Conservation (phyloP, 805 yeast genomes). For the Metschnikowia amazonensis region DNA sequence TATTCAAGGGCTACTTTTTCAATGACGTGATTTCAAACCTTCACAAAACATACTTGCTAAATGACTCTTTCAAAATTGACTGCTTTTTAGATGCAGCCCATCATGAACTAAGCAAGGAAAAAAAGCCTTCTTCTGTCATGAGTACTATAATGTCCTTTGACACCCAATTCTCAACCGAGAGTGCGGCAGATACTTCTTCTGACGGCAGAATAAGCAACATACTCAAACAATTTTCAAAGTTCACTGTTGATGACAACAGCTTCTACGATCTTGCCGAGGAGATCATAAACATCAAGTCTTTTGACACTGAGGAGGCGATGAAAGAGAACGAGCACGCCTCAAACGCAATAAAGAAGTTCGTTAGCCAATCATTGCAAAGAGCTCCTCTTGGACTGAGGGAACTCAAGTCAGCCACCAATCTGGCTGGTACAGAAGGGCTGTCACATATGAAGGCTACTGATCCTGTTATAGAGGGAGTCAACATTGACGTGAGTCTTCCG, state of each 20-base stretch:
- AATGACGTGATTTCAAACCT: slow-evolving; percentile 43
- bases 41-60: slow-evolving; percentile 56
- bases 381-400: slow-evolving; percentile 5
- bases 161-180: slow-evolving; percentile 5
- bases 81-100: slow-evolving; percentile 49
- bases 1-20: slow-evolving; percentile 60
- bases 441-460: slow-evolving; percentile 8
- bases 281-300: slow-evolving; percentile 50
- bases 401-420: not conserved
- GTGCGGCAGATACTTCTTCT: not conserved
- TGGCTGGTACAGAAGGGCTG: slow-evolving; percentile 7
- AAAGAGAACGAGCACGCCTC: slow-evolving; percentile 15
- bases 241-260: slow-evolving; percentile 42
- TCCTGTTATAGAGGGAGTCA: slow-evolving; percentile 47
- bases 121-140: slow-evolving; percentile 26
- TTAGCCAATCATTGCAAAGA: slow-evolving; percentile 15
- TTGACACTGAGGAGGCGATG: slow-evolving; percentile 51
- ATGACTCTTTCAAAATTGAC: slow-evolving; percentile 48
- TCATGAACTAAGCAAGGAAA: slow-evolving; percentile 49
- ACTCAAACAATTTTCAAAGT: slow-evolving; percentile 19
- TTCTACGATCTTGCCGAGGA: slow-evolving; percentile 45
- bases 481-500: slow-evolving; percentile 62
- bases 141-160: slow-evolving; percentile 11
- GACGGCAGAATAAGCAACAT: not conserved
- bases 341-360: slow-evolving; percentile 14